Evolutionary conservation across 169 alveolate species (phyloP), one percentile per base, ranked within the genome.

Genomic region (Eimeria brunetti): DNA sequence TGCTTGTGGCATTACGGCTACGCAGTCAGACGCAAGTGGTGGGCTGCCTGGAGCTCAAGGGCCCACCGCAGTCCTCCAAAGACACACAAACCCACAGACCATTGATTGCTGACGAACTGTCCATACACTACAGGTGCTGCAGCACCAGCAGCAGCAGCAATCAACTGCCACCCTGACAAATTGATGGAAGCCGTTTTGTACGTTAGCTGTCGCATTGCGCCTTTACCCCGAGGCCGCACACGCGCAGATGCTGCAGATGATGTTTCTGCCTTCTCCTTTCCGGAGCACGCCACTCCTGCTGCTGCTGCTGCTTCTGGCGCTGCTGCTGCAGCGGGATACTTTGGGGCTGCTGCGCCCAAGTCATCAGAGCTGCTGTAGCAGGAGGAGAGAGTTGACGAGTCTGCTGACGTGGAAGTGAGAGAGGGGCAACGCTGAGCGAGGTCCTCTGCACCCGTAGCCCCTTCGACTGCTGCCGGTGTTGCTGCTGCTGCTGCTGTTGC

Each of bases 81-180:
- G 83, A 96, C 97, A 71, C 97, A 96, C 62, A 97, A 94, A 46
- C 97, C 97, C 62, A 96, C 96, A 88, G 96, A 84, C 95, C 95
- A 96, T 64, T 80, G 95, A 84, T 96, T 97, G 94, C 96, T 92
- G 88, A 96, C 95, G 80, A 71, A 71, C 86, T 95, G 95, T 33
- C 97, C 96, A 81, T 97, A 96, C 83, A 97, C 94, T 60, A 96
- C 96, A 12, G 98, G 98, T 58, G 97, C 90, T 60, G 96, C 96
- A 56, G 95, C 94, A 33, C 97, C 94, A 4, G 96, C 88, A 90
- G 91, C 91, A 51, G 93, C 93, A 86, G 81, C 93, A 58, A 73
- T 33, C 36, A 86, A 69, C 81, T 64, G 62, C 83, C 49, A 51
- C 53, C 93, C 33, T 27, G 67, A 41, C 69, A 58, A 62, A 53